Evolutionary conservation across 805 yeast species (phyloP), one percentile per base, ranked within the genome.

Genomic region (Candida awuae): DNA sequence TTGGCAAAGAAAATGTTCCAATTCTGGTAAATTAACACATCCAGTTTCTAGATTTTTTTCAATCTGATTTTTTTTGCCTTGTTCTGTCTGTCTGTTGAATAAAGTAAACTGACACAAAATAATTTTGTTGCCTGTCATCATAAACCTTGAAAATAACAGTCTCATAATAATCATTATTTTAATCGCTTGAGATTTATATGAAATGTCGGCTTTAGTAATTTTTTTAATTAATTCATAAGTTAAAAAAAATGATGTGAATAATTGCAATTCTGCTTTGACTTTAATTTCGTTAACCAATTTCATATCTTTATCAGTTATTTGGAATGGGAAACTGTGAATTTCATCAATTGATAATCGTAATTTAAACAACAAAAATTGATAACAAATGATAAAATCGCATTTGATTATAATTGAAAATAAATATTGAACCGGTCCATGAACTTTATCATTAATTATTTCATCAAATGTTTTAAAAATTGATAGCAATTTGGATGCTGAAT

Each of bases 311-410:
- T 28, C 29, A 20, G 15, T 22, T 4, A 35, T 10, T 8, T 26
- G 26, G 13, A 33, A 4, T 21, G 38, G 38, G n/a, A 41, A 23
- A 6, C 26, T 25, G 22, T 36, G 13, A 8, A 43, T 10, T 15
- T 43, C 41, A 15, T 43, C 44, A 4, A 40, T 6, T 2, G 39
- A 31, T n/a, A 32, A 26, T 27, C 44, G 26, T 23, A 43, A 16
- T 6, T 16, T 27, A n/a, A 37, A 34, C 4, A 37, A 19, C 12
- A 41, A n/a, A 7, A 29, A 6, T 25, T 35, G 35, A 26, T 32
- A 41, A 22, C 28, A 31, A 8, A 29, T 18, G 3, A 43, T 9
- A 14, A 41, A 31, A 14, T 37, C 37, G 4, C 22, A 18, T 28
- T 43, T 43, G 8, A 33, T 29, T 4, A 40, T 15, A 10, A 40